Evolutionary conservation across 2,329 filamentous ascomycete species (phyloP).

Genomic region (Alternaria conjuncta): DNA sequence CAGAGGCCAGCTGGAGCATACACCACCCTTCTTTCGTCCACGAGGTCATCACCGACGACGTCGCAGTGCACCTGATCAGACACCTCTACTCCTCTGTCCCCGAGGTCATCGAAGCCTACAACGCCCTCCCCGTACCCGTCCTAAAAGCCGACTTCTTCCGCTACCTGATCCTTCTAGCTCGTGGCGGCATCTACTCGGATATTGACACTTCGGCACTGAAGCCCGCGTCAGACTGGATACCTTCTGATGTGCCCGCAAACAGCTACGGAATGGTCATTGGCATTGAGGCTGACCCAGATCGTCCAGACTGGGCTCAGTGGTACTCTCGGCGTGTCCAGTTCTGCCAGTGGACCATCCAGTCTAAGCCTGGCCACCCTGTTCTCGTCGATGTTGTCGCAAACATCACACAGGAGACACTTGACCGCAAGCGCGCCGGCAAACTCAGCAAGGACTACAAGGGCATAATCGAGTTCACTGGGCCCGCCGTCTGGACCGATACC

Average conservation of each 20-base stretch:
- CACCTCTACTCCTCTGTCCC: slow-evolving; percentile 80
- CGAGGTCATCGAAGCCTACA: slow-evolving; percentile 58
- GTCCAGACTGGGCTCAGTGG: slow-evolving; percentile 92
- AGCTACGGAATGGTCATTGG: slow-evolving; percentile 87
- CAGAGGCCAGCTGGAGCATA: slow-evolving; percentile 89
- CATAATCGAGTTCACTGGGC: slow-evolving; percentile 93
- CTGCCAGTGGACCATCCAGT: slow-evolving; percentile 98
- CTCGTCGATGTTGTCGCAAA: slow-evolving; percentile 85
- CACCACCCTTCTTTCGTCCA: slow-evolving; percentile 91
- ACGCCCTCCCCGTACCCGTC: slow-evolving; percentile 56
- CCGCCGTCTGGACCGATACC: slow-evolving; percentile 90
- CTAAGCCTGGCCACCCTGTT: slow-evolving; percentile 92
- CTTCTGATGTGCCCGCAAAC: slow-evolving; percentile 74
- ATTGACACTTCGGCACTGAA: slow-evolving; percentile 90
- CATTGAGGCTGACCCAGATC: slow-evolving; percentile 94
- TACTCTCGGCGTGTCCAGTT: slow-evolving; percentile 97
- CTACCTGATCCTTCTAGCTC: slow-evolving; percentile 74
- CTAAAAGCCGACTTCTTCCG: slow-evolving; percentile 71
- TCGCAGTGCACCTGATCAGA: slow-evolving; percentile 79
- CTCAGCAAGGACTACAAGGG: slow-evolving; percentile 72
- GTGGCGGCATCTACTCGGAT: slow-evolving; percentile 77
- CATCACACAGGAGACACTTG: slow-evolving; percentile 82
- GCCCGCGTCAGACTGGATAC: slow-evolving; percentile 87
- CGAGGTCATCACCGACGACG: slow-evolving; percentile 93
- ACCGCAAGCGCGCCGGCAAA: slow-evolving; percentile 70